Evolutionary conservation across 306 rosid species (phyloP).

Genomic region (Citrullus mucosospermus): DNA sequence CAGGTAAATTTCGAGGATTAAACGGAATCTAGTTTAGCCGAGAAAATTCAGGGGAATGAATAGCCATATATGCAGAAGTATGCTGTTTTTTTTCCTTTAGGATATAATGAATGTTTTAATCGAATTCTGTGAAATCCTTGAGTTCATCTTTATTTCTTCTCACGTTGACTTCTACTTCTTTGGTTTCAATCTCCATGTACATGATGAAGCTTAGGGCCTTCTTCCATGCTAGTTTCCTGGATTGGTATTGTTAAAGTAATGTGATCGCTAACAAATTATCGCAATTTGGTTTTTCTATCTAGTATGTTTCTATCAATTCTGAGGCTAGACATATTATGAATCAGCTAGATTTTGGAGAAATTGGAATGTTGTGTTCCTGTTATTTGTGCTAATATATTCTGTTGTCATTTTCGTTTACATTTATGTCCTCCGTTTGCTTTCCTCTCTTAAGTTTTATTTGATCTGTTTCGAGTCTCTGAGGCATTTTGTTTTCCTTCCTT

Average conservation of each 20-base stretch:
- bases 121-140: background rate
- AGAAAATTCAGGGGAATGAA: background rate
- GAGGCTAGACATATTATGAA: background rate
- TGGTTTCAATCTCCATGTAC: background rate
- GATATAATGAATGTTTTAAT: background rate
- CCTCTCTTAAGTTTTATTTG: background rate
- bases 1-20: constrained; percentile 24
- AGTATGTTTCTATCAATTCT: background rate
- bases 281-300: background rate
- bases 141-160: background rate
- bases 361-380: background rate
- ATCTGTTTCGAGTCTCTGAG: constrained; percentile 13
- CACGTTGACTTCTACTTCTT: background rate
- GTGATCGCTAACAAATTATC: background rate
- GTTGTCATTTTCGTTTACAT: background rate
- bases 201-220: background rate
- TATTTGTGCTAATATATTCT: background rate
- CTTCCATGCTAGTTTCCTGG: background rate
- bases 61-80: background rate
- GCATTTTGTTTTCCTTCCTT: background rate
- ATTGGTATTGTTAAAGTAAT: background rate
- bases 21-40: background rate
- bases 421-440: background rate
- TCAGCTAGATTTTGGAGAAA: background rate
- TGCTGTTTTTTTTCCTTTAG: background rate